A percentile compares a stretch with the other conserved stretches of the same genome.
phyloP scores from a whole-genome alignment of 2,329 filamentous ascomycete genomes.

The Lecanicillium sp. region DNA sequence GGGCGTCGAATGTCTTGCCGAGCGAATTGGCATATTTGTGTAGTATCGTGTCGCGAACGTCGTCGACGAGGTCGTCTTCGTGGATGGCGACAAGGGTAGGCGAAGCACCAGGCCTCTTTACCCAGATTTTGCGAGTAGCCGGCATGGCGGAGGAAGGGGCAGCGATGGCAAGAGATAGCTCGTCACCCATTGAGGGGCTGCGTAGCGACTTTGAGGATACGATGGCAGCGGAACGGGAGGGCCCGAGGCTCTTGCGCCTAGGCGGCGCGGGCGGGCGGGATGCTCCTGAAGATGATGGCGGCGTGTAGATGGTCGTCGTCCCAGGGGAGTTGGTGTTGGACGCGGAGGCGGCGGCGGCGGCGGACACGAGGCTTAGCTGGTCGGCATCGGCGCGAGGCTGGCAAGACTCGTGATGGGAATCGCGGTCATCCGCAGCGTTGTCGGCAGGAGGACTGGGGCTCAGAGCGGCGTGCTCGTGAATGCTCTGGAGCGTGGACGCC shows the following conservation, averaged over 20 bases:
- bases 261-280: constrained; percentile 1
- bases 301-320: background rate
- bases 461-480: constrained; percentile 15
- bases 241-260: constrained; percentile 21
- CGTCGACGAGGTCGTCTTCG: constrained; percentile 88
- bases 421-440: constrained; percentile 15
- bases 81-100: constrained; percentile 78
- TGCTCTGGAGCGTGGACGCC: constrained; percentile 16
- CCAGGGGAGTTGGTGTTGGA: constrained; percentile 10
- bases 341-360: constrained; percentile 11
- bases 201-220: constrained; percentile 9
- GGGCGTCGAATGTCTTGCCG: constrained; percentile 80
- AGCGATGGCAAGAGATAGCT: constrained; percentile 26
- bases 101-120: constrained; percentile 77
- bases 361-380: constrained; percentile 19
- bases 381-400: background rate
- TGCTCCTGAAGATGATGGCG: background rate
- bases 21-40: constrained; percentile 92
- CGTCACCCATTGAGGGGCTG: constrained; percentile 5
- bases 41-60: constrained; percentile 85
- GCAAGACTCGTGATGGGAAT: constrained; percentile 13
- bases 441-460: constrained; percentile 13
- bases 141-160: constrained; percentile 33
- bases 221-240: constrained; percentile 13
- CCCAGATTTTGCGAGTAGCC: constrained; percentile 79